These are phyloP conservation scores for Boletus subcaerulescens DNA, from an alignment of 768 basidiomycete genomes.

Conservation along the genomic window DNA sequence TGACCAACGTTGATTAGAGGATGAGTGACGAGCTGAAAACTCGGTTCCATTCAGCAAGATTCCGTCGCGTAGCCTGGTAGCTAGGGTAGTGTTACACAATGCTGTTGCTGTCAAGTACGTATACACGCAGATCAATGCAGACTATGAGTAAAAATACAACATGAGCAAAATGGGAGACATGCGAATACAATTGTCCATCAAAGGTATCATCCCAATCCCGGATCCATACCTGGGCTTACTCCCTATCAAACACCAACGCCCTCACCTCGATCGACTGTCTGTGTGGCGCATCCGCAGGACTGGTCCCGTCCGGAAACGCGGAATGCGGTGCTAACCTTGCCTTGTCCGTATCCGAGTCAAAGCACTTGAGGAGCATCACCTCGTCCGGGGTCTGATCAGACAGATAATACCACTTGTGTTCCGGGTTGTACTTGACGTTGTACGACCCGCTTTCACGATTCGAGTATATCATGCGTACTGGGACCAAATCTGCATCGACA, in stretches of 20 bases:
- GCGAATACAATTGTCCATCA: no score
- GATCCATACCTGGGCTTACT: constrained; percentile 13
- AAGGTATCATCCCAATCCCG: no score
- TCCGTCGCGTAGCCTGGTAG: no score
- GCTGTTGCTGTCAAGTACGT: no score
- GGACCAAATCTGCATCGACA: not conserved
- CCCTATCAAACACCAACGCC: constrained; percentile 37
- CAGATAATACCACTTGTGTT: constrained; percentile 38
- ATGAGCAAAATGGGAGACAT: no score
- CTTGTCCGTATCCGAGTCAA: constrained; percentile 36
- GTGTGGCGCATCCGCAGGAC: constrained; percentile 30
- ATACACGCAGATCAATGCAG: no score
- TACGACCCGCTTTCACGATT: constrained; percentile 20
- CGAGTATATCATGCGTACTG: constrained; percentile 33
- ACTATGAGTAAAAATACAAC: no score
- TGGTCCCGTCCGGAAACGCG: constrained; percentile 36
- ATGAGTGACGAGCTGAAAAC: no score
- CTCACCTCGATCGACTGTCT: constrained; percentile 42
- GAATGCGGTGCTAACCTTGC: constrained; percentile 36
- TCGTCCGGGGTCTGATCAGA: constrained; percentile 38
- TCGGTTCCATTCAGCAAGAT: no score
- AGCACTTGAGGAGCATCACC: constrained; percentile 41
- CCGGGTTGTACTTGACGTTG: constrained; percentile 33
- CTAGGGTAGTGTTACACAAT: no score
- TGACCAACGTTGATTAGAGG: no score